Percentiles rank a stretch among this genome's conserved stretches.
Evolutionary conservation across 495 filamentous ascomycete genomes (phyloP).

Genomic region (Aspergillus wentii): DNA sequence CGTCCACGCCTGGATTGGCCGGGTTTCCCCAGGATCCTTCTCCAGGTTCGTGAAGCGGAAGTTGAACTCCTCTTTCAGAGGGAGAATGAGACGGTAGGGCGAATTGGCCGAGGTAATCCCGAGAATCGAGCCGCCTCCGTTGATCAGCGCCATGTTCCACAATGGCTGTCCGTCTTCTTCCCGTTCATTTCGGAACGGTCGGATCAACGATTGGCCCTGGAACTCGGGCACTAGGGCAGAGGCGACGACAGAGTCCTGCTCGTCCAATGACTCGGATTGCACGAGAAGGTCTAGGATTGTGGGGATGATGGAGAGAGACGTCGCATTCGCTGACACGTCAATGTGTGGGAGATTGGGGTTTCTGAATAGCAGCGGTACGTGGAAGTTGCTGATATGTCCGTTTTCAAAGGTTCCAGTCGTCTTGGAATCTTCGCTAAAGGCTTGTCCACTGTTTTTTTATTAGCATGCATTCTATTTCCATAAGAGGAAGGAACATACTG

Average conservation of each 20-base stretch:
- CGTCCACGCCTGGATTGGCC: slow-evolving; percentile 24
- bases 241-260: slow-evolving; percentile 26
- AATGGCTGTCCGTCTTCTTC: not conserved
- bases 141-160: slow-evolving; percentile 40
- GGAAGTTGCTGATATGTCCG: slow-evolving; percentile 40
- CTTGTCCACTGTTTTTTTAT: slow-evolving; percentile 19
- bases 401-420: slow-evolving; percentile 40
- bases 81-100: slow-evolving; percentile 37
- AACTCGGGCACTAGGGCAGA: slow-evolving; percentile 31
- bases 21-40: slow-evolving; percentile 30
- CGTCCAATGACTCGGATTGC: slow-evolving; percentile 32
- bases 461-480: too few species aligned
- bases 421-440: slow-evolving; percentile 34
- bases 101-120: slow-evolving; percentile 27
- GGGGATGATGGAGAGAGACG: slow-evolving; percentile 37
- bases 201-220: slow-evolving; percentile 31
- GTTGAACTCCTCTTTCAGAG: slow-evolving; percentile 32
- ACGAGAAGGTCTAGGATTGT: slow-evolving; percentile 44
- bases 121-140: slow-evolving; percentile 37
- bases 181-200: slow-evolving; percentile 14
- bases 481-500: slow-evolving; percentile 17
- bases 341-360: slow-evolving; percentile 39
- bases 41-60: slow-evolving; percentile 34
- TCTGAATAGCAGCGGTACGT: slow-evolving; percentile 39
- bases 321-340: slow-evolving; percentile 34